Evolutionary conservation across 306 rosid species (phyloP), one percentile per base, ranked within the genome.

Genomic region (Rosa persica): DNA sequence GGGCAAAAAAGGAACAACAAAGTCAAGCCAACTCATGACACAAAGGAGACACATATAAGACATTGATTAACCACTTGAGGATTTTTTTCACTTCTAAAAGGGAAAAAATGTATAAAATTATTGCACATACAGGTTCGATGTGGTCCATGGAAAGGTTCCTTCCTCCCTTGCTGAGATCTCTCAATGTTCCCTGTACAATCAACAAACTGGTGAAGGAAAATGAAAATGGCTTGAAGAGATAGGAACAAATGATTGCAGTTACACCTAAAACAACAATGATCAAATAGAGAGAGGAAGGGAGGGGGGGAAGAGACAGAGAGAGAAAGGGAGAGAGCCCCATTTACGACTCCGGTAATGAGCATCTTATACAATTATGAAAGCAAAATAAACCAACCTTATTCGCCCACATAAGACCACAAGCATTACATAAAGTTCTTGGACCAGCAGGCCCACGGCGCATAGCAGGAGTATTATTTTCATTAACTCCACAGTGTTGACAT

Each of bases 391-490:
- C 72, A 79, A 94, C 98, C 97, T 95, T 92, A 83, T 92, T 95
- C 38, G 98, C 98, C 98, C 98, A 95, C 98, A 92, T 95, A 81
- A 95, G 93, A 83, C 98, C 98, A 7, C 98, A 95, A 6, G 98
- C 98, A 84, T 94, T 94, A 73, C 98, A 94, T 73, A 92, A 83
- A 67, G 98, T 95, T 86, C 98, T 91, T 38, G 98, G 96, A 61
- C 98, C 98, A 84, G 93, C 92, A 72, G 98, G 98, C 44, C 98
- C 98, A 40, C 98, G 97, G 62, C 98, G 98, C 98, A 95, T 95
- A 55, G 98, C 98, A 71, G 98, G 98, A 75, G 98, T 95, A 79
- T 88, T 91, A 75, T 87, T 91, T 85, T 95, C 98, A 85, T 82
- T 51, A 74, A 95, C 89, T 73, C 98, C 97, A 83, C 98, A 95